These are phyloP conservation scores for Talaromyces islandicus DNA, from an alignment of 2,329 filamentous ascomycete genomes.

Conservation along the genomic window DNA sequence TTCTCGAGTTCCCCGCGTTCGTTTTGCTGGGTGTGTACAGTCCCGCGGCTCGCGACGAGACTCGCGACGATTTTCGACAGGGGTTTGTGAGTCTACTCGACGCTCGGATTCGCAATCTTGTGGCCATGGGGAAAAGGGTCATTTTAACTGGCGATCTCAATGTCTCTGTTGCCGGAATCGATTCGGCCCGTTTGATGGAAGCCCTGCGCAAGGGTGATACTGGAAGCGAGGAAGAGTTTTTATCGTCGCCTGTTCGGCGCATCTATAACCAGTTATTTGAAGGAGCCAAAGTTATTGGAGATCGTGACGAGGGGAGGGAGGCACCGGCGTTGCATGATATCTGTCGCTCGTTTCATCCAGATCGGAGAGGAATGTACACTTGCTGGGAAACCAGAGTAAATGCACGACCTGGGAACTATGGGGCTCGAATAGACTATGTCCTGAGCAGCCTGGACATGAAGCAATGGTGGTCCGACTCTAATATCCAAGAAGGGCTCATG, in stretches of 20 bases:
- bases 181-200: conserved; percentile 70
- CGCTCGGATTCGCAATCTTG: conserved; percentile 75
- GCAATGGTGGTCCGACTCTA: conserved; percentile 69
- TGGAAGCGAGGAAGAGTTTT: conserved; percentile 64
- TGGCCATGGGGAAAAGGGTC: conserved; percentile 74
- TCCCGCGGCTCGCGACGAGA: conserved; percentile 81
- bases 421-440: conserved; percentile 88
- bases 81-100: conserved; percentile 77
- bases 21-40: conserved; percentile 90
- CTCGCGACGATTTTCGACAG: conserved; percentile 73
- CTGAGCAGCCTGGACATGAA: conserved; percentile 75
- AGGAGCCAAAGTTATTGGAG: conserved; percentile 59
- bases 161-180: conserved; percentile 62
- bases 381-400: conserved; percentile 96
- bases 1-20: conserved; percentile 91
- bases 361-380: conserved; percentile 86
- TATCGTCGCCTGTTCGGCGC: conserved; percentile 64
- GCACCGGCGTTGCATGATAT: conserved; percentile 73
- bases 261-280: conserved; percentile 82
- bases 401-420: conserved; percentile 90
- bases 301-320: conserved; percentile 64
- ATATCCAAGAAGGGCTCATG: conserved; percentile 90
- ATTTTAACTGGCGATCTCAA: conserved; percentile 86
- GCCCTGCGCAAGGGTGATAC: conserved; percentile 64
- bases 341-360: conserved; percentile 72